Evolutionary conservation across 2,329 filamentous ascomycete genomes (phyloP).

Genomic region (Botryotinia convoluta): DNA sequence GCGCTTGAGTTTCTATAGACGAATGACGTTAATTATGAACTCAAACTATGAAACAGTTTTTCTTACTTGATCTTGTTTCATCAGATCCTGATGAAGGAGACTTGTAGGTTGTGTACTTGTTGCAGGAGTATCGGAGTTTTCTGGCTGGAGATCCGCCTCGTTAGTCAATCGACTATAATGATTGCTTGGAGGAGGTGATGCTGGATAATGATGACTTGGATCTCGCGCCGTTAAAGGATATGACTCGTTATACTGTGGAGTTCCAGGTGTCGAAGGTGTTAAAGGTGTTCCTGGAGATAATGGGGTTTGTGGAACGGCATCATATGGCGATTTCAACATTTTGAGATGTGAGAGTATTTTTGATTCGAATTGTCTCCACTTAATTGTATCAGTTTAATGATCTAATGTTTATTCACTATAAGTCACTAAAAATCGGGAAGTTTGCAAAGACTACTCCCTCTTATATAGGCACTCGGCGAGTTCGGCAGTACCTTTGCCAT

Average conservation of each 20-base stretch:
- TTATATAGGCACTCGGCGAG: neutral
- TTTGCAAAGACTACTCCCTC: neutral
- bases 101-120: neutral
- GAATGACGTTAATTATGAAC: neutral
- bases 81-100: neutral
- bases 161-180: neutral
- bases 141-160: no score
- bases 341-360: neutral
- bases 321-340: neutral
- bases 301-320: neutral
- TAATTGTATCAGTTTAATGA: fast-evolving
- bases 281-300: neutral
- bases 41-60: neutral
- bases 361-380: neutral
- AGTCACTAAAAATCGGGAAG: fast-evolving
- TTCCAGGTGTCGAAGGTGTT: neutral
- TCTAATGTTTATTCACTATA: neutral
- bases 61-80: slow-evolving; percentile 1
- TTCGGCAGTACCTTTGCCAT: neutral
- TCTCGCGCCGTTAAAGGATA: neutral
- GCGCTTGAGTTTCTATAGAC: neutral
- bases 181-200: neutral
- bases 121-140: neutral
- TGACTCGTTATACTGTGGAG: slow-evolving; percentile 3
- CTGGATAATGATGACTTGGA: neutral